A percentile compares a stretch with the other conserved stretches of the same genome.
Evolutionary conservation across 257 asterid genomes (phyloP).

Genomic region (Ballota nigra): DNA sequence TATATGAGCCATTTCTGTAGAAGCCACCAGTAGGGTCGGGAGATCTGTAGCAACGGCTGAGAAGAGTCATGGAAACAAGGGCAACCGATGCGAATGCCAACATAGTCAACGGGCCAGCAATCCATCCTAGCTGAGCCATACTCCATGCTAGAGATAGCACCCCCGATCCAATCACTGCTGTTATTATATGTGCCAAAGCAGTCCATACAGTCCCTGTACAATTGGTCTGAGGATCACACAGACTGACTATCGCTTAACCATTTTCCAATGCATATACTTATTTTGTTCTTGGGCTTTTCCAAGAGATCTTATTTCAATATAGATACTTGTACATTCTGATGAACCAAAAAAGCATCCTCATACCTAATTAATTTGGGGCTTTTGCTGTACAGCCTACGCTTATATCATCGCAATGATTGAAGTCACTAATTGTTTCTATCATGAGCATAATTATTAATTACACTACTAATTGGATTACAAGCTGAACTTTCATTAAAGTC

Average conservation of each 20-base stretch:
- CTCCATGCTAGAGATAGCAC: slow-evolving; percentile 83
- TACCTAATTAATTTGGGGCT: neutral
- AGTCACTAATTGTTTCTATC: neutral
- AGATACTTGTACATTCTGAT: neutral
- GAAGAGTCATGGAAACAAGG: slow-evolving; percentile 46
- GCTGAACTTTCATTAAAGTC: too few relatives aligned
- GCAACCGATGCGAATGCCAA: slow-evolving; percentile 60
- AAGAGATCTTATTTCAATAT: neutral
- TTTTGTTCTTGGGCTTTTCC: neutral
- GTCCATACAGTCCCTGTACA: slow-evolving; percentile 68
- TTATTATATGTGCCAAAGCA: slow-evolving; percentile 64
- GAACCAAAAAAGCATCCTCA: neutral
- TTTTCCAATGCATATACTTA: neutral
- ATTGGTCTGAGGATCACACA: slow-evolving; percentile 4
- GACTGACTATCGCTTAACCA: neutral
- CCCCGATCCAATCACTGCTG: slow-evolving; percentile 82
- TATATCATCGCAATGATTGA: neutral
- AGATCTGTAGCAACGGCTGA: slow-evolving; percentile 53
- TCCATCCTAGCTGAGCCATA: slow-evolving; percentile 75
- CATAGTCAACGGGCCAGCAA: slow-evolving; percentile 70
- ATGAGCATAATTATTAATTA: neutral
- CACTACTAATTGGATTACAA: neutral
- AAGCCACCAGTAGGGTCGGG: slow-evolving; percentile 32
- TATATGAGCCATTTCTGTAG: slow-evolving; percentile 46
- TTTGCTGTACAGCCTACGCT: neutral